Evolutionary conservation across 129 eudicot genomes (phyloP), one percentile per base, ranked within the genome.

Genomic region (Flaveria brownii): DNA sequence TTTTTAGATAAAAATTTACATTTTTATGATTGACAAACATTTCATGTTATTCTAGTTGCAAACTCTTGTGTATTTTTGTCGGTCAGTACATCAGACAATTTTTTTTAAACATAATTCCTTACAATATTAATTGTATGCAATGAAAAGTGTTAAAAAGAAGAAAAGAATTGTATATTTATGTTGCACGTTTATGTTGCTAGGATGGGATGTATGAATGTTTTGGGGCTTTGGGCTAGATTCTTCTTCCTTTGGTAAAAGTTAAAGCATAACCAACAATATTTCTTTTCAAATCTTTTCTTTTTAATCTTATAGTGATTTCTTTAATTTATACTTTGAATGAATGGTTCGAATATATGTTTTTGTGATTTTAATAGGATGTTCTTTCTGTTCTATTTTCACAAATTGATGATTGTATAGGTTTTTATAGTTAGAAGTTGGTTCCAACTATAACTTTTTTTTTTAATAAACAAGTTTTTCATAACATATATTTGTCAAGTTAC

Each of bases 151-250:
- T 26, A 26, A 75, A 56, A n/a, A 36, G 41, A 36, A 36, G 5
- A 45, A 30, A 41, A 20, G 51, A n/a, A 22, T 11, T 14, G 25
- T 13, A 60, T 14, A 42, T 23, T 9, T 16, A 26, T 50, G 5
- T 23, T 52, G 56, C 20, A 51, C 54, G 23, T 77, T 9, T 23
- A 39, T 54, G 33, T 16, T 39, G 57, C 26, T 42, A 43, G 69
- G 74, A 77, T 41, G 55, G 26, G 75, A 68, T 68, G 25, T 54
- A 36, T 77, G 43, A 45, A 68, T 77, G 56, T 43, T 67, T 77
- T 12, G 54, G 74, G 74, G 46, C 22, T 68, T 77, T 13, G 55
- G 75, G 75, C 46, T 68, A 28, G 68, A 77, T 68, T 77, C 75
- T 43, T 46, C 42, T 18, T 45, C 62, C 62, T 45, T 55, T 76